Evolutionary conservation across 176 grass and related monocot genomes (phyloP).

Genomic region (Pharus latifolius): DNA sequence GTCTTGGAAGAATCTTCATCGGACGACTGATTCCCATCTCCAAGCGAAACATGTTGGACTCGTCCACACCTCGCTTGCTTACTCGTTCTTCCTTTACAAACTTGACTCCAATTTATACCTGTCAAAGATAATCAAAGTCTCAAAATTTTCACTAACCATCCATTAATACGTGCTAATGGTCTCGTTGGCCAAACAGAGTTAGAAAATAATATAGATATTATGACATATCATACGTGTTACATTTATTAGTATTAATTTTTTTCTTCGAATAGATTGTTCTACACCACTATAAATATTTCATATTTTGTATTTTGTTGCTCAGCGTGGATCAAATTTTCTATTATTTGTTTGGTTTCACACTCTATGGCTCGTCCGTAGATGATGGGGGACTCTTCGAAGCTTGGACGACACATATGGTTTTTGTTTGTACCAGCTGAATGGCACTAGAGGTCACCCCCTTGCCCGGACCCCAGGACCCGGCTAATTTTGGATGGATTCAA

Average conservation of each 20-base stretch:
- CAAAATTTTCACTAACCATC: too few species aligned
- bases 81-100: not conserved
- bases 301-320: too few species aligned
- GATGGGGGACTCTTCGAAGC: slow-evolving; percentile 13
- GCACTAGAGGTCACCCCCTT: not conserved
- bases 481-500: not conserved
- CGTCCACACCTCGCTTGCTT: not conserved
- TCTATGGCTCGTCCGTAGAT: not conserved
- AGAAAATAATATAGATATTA: too few species aligned
- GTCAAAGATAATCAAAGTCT: too few species aligned
- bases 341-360: not conserved
- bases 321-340: too few species aligned
- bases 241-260: too few species aligned
- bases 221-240: too few species aligned
- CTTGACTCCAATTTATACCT: not conserved
- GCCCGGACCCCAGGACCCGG: not conserved
- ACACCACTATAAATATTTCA: too few species aligned
- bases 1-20: not conserved
- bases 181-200: too few species aligned
- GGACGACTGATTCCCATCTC: not conserved
- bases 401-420: not conserved
- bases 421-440: not conserved
- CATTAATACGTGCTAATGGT: too few species aligned
- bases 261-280: too few species aligned
- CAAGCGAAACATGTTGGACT: not conserved